Evolutionary conservation across 2,329 filamentous ascomycete species (phyloP).

Genomic region (Diaporthe vaccinii): DNA sequence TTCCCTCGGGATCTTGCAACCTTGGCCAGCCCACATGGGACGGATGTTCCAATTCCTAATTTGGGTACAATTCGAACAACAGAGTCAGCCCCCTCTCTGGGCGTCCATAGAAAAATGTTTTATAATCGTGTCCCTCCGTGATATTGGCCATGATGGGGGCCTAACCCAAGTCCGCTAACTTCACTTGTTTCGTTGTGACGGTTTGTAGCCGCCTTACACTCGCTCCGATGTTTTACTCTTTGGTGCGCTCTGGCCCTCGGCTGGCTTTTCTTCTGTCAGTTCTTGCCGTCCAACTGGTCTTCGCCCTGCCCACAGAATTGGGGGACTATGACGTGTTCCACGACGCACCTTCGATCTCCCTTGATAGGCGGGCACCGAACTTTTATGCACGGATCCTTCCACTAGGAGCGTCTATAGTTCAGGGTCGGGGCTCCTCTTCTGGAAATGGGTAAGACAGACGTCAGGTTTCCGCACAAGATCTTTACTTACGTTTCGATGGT

Average conservation of each 20-base stretch:
- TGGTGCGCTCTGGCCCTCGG: not conserved
- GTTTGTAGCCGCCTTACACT: not conserved
- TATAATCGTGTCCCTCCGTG: not conserved
- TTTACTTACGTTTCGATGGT: not conserved
- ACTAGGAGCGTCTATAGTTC: constrained; percentile 9
- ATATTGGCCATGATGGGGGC: no score
- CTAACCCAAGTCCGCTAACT: no score
- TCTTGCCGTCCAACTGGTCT: not conserved
- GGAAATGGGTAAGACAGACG: constrained; percentile 5
- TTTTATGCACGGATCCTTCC: constrained; percentile 14
- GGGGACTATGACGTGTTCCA: not conserved
- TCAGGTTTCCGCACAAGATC: not conserved
- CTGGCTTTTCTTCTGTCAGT: not conserved
- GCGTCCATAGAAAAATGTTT: not conserved
- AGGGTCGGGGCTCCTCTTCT: not conserved
- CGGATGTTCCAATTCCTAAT: not conserved
- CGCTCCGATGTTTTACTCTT: not conserved
- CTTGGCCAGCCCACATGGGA: not conserved
- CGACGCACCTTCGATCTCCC: not conserved
- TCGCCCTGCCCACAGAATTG: not conserved
- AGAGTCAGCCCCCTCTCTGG: not conserved
- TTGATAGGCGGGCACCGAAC: not conserved
- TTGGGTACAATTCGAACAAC: not conserved
- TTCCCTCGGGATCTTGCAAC: not conserved
- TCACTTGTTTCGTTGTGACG: not conserved